Percentiles rank a stretch among this genome's conserved stretches.
phyloP scores from a whole-genome alignment of 1,284 basidiomycete species.

The Porodaedalea pini region DNA sequence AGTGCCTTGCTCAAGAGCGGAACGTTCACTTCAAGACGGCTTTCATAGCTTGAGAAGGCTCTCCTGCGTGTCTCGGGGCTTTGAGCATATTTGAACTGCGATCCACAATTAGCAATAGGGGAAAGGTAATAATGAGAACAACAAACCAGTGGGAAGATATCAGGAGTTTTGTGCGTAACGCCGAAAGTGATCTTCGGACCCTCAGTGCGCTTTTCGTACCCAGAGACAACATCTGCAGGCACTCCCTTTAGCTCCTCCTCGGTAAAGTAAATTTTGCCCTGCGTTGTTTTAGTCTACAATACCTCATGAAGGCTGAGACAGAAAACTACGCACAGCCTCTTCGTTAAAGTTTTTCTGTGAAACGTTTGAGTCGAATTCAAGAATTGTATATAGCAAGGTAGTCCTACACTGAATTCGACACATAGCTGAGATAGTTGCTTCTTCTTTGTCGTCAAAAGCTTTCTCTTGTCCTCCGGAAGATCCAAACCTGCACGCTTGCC shows the following conservation, averaged over 20 bases:
- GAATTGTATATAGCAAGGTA: background rate
- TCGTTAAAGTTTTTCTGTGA: conserved; percentile 83
- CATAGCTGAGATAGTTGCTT: conserved; percentile 69
- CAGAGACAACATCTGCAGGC: conserved; percentile 71
- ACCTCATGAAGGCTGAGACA: background rate
- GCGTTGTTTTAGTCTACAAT: background rate
- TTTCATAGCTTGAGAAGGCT: conserved; percentile 65
- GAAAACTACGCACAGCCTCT: conserved; percentile 55
- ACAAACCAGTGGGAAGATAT: conserved; percentile 73
- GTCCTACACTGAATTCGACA: conserved; percentile 67
- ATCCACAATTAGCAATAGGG: background rate
- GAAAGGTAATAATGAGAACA: conserved; percentile 1
- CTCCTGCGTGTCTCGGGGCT: conserved; percentile 62
- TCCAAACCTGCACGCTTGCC: conserved; percentile 73
- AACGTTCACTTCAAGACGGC: conserved; percentile 63
- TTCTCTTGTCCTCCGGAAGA: conserved; percentile 61
- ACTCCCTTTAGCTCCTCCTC: conserved; percentile 74
- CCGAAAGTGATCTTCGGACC: conserved; percentile 57
- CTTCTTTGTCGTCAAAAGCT: conserved; percentile 53
- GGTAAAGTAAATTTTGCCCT: conserved; percentile 65
- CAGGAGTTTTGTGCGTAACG: conserved; percentile 69
- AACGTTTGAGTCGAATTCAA: background rate
- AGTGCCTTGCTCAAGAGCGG: conserved; percentile 65
- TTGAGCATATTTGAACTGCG: conserved; percentile 73
- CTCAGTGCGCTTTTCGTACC: conserved; percentile 62